phyloP scores from a whole-genome alignment of 768 basidiomycete genomes.

The Lepiota venenata region DNA sequence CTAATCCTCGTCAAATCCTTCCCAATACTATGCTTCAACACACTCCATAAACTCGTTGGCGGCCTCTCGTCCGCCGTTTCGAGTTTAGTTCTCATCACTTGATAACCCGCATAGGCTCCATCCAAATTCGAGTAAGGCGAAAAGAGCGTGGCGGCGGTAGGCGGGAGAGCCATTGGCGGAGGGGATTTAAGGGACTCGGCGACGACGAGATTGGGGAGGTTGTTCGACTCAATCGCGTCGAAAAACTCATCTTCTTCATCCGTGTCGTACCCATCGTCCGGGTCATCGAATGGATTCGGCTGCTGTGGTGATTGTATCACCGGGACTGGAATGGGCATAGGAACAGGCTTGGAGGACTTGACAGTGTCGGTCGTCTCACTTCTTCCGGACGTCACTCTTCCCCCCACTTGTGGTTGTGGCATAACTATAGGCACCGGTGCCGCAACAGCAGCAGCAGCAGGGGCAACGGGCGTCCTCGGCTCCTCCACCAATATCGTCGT shows the following conservation, averaged over 20 bases:
- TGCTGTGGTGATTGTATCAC: slow-evolving; percentile 5
- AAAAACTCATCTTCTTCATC: slow-evolving; percentile 97
- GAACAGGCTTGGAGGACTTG: background rate
- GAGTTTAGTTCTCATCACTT: slow-evolving; percentile 54
- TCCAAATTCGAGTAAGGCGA: slow-evolving; percentile 19
- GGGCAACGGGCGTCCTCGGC: too few relatives aligned
- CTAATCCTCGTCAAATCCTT: slow-evolving; percentile 96
- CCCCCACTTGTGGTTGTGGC: background rate
- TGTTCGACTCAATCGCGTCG: slow-evolving; percentile 88
- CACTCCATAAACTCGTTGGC: slow-evolving; percentile 89
- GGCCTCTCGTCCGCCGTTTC: slow-evolving; percentile 72
- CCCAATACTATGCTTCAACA: slow-evolving; percentile 92
- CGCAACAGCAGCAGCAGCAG: too few relatives aligned
- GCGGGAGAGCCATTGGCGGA: background rate
- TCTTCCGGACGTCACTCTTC: slow-evolving; percentile 4
- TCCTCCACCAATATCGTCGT: background rate
- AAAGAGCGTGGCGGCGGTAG: background rate
- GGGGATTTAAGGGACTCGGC: slow-evolving; percentile 39
- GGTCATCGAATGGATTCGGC: slow-evolving; percentile 13
- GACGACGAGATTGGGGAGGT: slow-evolving; percentile 72
- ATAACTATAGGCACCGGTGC: too few relatives aligned
- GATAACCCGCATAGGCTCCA: slow-evolving; percentile 64
- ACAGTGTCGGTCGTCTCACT: slow-evolving; percentile 15
- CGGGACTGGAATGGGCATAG: background rate
- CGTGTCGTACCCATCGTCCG: slow-evolving; percentile 38